Base-by-base conservation (phyloP, 345 rosid genomes). In the Salix brachista region DNA sequence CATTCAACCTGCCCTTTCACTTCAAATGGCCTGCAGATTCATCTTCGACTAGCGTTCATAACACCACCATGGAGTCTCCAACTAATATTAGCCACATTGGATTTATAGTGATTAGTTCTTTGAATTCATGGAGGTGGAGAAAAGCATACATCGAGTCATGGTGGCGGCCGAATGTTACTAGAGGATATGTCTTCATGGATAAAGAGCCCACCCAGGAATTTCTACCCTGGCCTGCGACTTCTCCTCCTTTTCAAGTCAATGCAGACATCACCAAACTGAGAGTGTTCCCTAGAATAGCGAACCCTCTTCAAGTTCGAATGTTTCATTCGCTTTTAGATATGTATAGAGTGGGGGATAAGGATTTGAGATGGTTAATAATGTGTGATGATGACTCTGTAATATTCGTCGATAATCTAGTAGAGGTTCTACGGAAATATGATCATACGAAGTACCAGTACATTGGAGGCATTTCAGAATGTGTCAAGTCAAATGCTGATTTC, bases 131-230 rank as follows among this genome's bases (percentile, higher is more conserved):
- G 81, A 79, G 69, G 48, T 9, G 25, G 2, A 73, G 77, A 73
- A 56, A 46, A 30, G n/a, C 73, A 21, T 79, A 79, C 58, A 44
- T 26, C 2, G 65, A 67, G 11, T 18, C 77, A 6, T 73, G 81
- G 81, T 79, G 81, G 81, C 34, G 73, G 68, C 77, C 81, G 8
- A 79, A 79, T 30, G 68, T 73, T 13, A 79, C 81, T 11, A 54
- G 77, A 56, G 81, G 81, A 8, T 73, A 67, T 25, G 39, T 79
- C 41, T 56, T 79, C 69, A 23, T 79, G 9, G 81, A 79, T 16
- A 41, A 46, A 44, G 76, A 56, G 21, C 81, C 81, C 67, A 67
- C 77, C 25, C 26, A 68, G 5, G 77, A 73, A 32, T 73, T 39
- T 42, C 77, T 67, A 4, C 81, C 81, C n/a, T 79, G 77, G 81